These are phyloP conservation scores for Fusarium neocosmosporiellum DNA, from an alignment of 2,329 filamentous ascomycete genomes.

Conservation along the genomic window DNA sequence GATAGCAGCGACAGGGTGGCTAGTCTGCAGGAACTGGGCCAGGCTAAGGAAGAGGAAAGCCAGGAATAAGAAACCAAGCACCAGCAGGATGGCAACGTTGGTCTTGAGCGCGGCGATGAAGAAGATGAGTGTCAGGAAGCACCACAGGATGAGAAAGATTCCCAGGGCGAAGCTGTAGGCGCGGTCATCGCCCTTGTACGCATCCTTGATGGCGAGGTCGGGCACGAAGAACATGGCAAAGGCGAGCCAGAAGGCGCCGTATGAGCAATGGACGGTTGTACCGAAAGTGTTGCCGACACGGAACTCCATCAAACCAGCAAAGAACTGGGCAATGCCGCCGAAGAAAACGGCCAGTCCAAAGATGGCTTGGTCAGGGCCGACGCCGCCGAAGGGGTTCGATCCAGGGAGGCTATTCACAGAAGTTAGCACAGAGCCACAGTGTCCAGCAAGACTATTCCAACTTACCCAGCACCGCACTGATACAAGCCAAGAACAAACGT, in stretches of 20 bases:
- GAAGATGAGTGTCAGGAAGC: conserved; percentile 67
- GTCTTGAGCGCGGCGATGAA: conserved; percentile 67
- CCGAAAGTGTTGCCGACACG: conserved; percentile 71
- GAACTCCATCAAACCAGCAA: conserved; percentile 70
- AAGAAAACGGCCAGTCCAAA: conserved; percentile 59
- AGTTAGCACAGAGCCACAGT: background rate
- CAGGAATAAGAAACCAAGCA: conserved; percentile 68
- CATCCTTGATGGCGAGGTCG: conserved; percentile 61
- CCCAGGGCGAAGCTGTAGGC: conserved; percentile 64
- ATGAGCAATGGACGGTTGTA: conserved; percentile 70
- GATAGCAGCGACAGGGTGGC: conserved; percentile 52
- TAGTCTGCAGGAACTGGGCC: conserved; percentile 61
- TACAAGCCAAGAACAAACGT: conserved; percentile 69
- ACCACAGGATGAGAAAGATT: conserved; percentile 70
- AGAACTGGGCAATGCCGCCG: conserved; percentile 74
- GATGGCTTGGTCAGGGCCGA: conserved; percentile 51
- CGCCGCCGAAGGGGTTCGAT: conserved; percentile 47
- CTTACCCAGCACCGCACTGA: conserved; percentile 61
- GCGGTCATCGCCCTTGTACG: conserved; percentile 53
- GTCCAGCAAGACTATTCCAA: conserved; percentile 15
- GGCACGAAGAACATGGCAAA: conserved; percentile 67
- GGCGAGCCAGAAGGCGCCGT: conserved; percentile 71
- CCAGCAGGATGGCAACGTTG: conserved; percentile 66
- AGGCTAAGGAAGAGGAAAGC: conserved; percentile 70
- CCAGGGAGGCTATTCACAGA: conserved; percentile 44